Evolutionary conservation across 1,284 basidiomycete species (phyloP).

Genomic region (Moesziomyces globuligerus): DNA sequence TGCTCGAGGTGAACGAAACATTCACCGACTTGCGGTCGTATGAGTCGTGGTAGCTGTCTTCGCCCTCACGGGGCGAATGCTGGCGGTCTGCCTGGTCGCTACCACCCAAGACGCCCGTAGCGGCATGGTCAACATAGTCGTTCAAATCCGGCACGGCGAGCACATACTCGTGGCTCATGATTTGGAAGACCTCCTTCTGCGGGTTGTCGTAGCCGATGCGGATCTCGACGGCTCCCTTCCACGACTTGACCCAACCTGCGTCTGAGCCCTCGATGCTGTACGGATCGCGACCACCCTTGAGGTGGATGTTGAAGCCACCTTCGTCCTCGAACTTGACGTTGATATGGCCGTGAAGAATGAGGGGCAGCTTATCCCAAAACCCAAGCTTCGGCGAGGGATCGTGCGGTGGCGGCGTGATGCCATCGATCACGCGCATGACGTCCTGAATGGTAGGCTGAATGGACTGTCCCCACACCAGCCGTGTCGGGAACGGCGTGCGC

Average conservation of each 20-base stretch:
- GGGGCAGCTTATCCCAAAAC: constrained; percentile 86
- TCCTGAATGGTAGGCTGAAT: constrained; percentile 88
- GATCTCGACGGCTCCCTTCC: constrained; percentile 80
- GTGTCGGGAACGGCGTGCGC: constrained; percentile 76
- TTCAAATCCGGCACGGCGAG: constrained; percentile 68
- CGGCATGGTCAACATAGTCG: constrained; percentile 69
- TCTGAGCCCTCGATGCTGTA: constrained; percentile 79
- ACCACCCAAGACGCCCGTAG: constrained; percentile 66
- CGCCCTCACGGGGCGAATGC: constrained; percentile 12
- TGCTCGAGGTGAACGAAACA: constrained; percentile 29
- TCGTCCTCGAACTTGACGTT: constrained; percentile 74
- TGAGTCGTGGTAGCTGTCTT: constrained; percentile 29
- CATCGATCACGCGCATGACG: constrained; percentile 83
- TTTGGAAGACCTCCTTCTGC: constrained; percentile 83
- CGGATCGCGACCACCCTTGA: constrained; percentile 80
- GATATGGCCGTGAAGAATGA: constrained; percentile 83
- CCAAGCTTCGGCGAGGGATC: constrained; percentile 89
- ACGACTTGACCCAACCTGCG: constrained; percentile 88
- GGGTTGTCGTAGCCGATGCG: constrained; percentile 79
- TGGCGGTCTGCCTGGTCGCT: constrained; percentile 4
- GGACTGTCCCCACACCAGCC: constrained; percentile 89
- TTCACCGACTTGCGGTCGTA: constrained; percentile 30
- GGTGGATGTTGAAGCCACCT: constrained; percentile 78
- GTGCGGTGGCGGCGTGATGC: constrained; percentile 79
- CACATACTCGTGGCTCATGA: constrained; percentile 76